A percentile compares a stretch with the other conserved stretches of the same genome.
Evolutionary conservation across 2,329 filamentous ascomycete genomes (phyloP).

Genomic region (Verticillium dahliae): DNA sequence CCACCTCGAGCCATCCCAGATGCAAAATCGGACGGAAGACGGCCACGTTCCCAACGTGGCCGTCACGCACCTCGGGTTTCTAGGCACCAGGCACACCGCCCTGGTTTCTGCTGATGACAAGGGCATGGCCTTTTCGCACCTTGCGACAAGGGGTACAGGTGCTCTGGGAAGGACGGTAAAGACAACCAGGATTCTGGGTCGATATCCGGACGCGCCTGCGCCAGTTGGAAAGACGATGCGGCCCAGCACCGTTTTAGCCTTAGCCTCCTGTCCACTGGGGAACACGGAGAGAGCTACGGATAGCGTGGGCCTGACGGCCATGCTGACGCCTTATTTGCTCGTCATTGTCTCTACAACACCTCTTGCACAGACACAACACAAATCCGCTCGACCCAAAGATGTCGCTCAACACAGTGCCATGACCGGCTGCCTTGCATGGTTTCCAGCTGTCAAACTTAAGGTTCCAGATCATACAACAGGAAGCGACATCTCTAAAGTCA

Average conservation of each 20-base stretch:
- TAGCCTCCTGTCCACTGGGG: conserved; percentile 84
- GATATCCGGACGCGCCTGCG: conserved; percentile 72
- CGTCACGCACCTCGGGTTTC: conserved; percentile 87
- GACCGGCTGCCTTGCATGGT: conserved; percentile 94
- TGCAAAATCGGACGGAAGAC: conserved; percentile 63
- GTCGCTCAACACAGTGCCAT: conserved; percentile 83
- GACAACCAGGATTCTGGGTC: conserved; percentile 81
- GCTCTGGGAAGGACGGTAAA: conserved; percentile 79
- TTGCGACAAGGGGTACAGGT: conserved; percentile 86
- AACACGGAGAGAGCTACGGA: conserved; percentile 89
- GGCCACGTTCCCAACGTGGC: conserved; percentile 75
- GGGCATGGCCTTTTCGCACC: conserved; percentile 97
- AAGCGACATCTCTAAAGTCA: conserved; percentile 68
- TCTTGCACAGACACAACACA: conserved; percentile 92
- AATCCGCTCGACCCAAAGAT: conserved; percentile 85
- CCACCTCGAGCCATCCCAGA: conserved; percentile 60
- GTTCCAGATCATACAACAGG: conserved; percentile 59
- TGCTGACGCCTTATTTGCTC: conserved; percentile 90
- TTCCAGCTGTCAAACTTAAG: conserved; percentile 90
- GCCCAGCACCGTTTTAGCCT: conserved; percentile 90
- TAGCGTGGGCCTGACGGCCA: conserved; percentile 81
- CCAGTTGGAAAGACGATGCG: conserved; percentile 64
- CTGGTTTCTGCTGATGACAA: conserved; percentile 90
- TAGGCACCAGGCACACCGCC: conserved; percentile 89
- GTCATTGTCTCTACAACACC: conserved; percentile 97